phyloP scores from a whole-genome alignment of 228 moss, liverwort and hornwort genomes.

The Sphagnum fallax region DNA sequence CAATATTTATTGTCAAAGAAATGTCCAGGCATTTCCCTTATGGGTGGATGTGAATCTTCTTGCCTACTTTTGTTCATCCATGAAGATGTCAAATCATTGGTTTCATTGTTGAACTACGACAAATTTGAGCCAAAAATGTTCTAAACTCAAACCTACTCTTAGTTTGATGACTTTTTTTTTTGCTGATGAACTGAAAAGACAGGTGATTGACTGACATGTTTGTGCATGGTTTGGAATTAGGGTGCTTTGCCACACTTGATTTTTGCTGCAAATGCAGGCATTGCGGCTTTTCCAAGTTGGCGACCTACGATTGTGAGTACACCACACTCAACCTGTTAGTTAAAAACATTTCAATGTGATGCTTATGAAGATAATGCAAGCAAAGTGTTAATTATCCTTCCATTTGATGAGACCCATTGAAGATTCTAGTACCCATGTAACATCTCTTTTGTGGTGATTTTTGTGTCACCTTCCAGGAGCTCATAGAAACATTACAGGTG shows the following conservation, averaged over 20 bases:
- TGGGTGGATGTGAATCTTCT: too few species aligned
- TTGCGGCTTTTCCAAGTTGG: slow-evolving; percentile 86
- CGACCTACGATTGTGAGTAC: slow-evolving; percentile 39
- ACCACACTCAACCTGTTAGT: background rate
- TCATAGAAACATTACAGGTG: slow-evolving; percentile 25
- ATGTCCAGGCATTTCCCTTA: too few species aligned
- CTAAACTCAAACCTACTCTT: too few species aligned
- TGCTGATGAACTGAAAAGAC: too few species aligned
- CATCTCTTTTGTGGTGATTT: too few species aligned
- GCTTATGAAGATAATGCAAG: background rate
- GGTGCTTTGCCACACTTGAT: slow-evolving; percentile 41
- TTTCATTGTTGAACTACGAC: too few species aligned
- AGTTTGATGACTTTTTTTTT: background rate
- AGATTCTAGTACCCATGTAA: background rate
- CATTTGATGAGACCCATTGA: too few species aligned
- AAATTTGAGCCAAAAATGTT: too few species aligned
- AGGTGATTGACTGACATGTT: background rate
- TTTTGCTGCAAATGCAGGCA: slow-evolving; percentile 84
- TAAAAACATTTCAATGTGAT: background rate
- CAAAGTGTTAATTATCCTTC: background rate
- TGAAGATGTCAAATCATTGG: too few species aligned
- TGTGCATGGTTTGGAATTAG: slow-evolving; percentile 4
- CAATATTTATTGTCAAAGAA: too few species aligned
- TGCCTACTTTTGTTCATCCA: too few species aligned
- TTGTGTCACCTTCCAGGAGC: slow-evolving; percentile 17